Evolutionary conservation across 306 rosid genomes (phyloP).

Genomic region (Rosa chinensis): DNA sequence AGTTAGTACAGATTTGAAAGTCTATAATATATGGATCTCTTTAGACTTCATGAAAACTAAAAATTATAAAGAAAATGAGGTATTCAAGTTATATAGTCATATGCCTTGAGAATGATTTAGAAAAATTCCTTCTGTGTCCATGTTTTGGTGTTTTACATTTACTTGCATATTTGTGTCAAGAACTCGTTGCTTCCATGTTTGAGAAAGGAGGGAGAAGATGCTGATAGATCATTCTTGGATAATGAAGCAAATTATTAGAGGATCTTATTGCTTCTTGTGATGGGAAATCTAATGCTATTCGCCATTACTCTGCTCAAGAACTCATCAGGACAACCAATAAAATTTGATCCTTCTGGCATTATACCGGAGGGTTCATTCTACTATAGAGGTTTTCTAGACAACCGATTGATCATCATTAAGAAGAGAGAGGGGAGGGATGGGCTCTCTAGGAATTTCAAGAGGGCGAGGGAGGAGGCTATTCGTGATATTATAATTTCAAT

Average conservation of each 20-base stretch:
- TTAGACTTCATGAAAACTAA: too few species aligned
- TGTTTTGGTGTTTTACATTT: neutral
- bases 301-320: neutral
- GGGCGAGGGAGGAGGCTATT: neutral
- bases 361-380: neutral
- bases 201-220: neutral
- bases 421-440: neutral
- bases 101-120: too few species aligned
- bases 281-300: neutral
- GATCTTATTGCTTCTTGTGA: neutral
- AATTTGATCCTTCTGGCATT: neutral
- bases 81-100: too few species aligned
- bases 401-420: neutral
- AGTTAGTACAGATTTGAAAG: too few species aligned
- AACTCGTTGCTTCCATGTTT: neutral
- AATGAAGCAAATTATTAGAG: neutral
- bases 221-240: neutral
- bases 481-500: neutral
- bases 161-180: neutral
- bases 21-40: too few species aligned
- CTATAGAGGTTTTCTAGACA: neutral
- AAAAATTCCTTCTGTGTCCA: too few species aligned
- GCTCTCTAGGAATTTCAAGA: too few species aligned
- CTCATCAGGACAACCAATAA: neutral
- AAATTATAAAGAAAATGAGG: too few species aligned